Percentiles rank a stretch among this genome's conserved stretches.
Evolutionary conservation across 352 stramenopile species (phyloP).

Genomic region (Phytopythium chamaehyphon): DNA sequence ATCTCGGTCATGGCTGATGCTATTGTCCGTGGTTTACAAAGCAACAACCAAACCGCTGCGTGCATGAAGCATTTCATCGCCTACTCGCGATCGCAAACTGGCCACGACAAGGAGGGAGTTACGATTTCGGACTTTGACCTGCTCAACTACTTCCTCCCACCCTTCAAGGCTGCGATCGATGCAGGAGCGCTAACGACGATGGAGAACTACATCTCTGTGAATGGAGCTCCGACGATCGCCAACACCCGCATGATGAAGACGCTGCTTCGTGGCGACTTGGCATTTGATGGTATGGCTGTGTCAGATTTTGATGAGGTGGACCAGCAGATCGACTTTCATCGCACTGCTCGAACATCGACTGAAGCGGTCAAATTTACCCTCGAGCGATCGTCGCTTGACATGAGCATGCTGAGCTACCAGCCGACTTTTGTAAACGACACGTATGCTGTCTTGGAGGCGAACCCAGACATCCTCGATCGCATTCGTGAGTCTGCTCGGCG

Average conservation of each 20-base stretch:
- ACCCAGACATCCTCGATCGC: constrained; percentile 27
- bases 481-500: constrained; percentile 49
- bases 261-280: constrained; percentile 63
- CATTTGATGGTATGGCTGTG: constrained; percentile 75
- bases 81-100: constrained; percentile 58
- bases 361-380: constrained; percentile 53
- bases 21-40: constrained; percentile 69
- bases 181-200: constrained; percentile 77
- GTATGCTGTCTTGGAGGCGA: constrained; percentile 31
- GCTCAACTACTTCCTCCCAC: constrained; percentile 64
- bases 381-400: constrained; percentile 66
- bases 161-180: constrained; percentile 60
- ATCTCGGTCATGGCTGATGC: constrained; percentile 51
- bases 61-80: constrained; percentile 83
- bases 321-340: constrained; percentile 49
- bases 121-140: constrained; percentile 47
- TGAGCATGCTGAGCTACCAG: constrained; percentile 57
- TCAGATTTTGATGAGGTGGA: constrained; percentile 87
- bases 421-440: constrained; percentile 37
- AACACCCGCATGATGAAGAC: constrained; percentile 57
- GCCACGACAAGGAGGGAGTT: constrained; percentile 68
- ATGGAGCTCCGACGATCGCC: constrained; percentile 76
- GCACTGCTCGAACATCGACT: constrained; percentile 15
- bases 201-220: constrained; percentile 89
- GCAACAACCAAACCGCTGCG: constrained; percentile 36